Conservation (phyloP, 768 basidiomycete species). For the Panaeolus papilionaceus region DNA sequence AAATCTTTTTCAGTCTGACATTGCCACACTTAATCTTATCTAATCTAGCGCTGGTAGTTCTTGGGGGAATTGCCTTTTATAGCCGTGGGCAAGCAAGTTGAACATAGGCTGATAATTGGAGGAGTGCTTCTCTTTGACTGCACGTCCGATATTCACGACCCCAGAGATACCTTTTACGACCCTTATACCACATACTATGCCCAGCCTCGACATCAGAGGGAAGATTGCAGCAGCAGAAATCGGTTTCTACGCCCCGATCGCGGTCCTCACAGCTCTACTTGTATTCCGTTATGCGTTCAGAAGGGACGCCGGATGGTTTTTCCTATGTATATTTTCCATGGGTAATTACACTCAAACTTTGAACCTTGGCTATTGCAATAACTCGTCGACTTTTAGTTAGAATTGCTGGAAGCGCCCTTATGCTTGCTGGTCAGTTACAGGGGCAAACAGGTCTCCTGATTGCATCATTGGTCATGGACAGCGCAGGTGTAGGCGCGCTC, state of each 20-base stretch:
- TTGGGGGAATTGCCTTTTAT: conserved; percentile 20
- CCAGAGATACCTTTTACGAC: conserved; percentile 30
- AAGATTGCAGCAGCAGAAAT: conserved; percentile 66
- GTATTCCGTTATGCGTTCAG: conserved; percentile 60
- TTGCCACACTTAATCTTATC: not conserved
- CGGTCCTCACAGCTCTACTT: conserved; percentile 50
- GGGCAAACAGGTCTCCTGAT: conserved; percentile 52
- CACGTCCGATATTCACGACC: conserved; percentile 27
- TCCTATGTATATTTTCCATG: conserved; percentile 64
- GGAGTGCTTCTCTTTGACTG: conserved; percentile 16
- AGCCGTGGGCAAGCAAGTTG: conserved; percentile 17
- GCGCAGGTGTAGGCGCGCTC: conserved; percentile 46
- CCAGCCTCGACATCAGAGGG: conserved; percentile 47
- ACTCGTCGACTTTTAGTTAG: conserved; percentile 48
- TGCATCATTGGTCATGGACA: conserved; percentile 58
- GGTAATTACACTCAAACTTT: conserved; percentile 43
- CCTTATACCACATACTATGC: conserved; percentile 38
- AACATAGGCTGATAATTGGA: conserved; percentile 10
- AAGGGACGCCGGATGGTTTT: conserved; percentile 71
- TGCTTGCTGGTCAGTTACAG: conserved; percentile 57
- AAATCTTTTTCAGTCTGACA: conserved; percentile 4
- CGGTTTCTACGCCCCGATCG: conserved; percentile 63
- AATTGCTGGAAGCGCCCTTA: conserved; percentile 59
- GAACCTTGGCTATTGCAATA: not conserved
- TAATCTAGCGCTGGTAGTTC: conserved; percentile 6